Base-by-base conservation (phyloP, 352 stramenopile species). In the Achlya hypogyna region DNA sequence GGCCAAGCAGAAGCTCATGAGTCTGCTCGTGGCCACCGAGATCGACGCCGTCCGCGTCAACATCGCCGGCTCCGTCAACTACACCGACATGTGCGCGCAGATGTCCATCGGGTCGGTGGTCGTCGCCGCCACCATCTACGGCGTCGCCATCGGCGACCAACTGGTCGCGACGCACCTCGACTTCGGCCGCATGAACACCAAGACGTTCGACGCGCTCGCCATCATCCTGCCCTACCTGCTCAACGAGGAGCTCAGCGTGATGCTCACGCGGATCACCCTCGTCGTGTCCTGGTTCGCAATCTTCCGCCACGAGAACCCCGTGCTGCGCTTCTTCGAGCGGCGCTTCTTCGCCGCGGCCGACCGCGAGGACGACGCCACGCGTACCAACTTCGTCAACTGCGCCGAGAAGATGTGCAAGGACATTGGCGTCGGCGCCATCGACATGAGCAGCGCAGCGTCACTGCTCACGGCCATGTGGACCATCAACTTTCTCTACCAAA, bases 401-500 rank as follows among this genome's bases (percentile, higher is more conserved):
- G 60, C 60, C n/a, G 38, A 49, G 12, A 67, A n/a, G 18, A 67
- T 67, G 60, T 67, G 60, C 51, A 67, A 67, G 29, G 27, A 38
- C 60, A 67, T 67, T 27, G 60, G 60, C 22, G 60, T 67, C 51
- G 60, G 60, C 22, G 60, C 60, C 5, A 35, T 49, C 28, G 60
- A 67, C 35, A 67, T 67, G 60, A 67, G 38, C 16, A 49, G 60
- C 60, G 51, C 51, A 14, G 60, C 60, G 20, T 67, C 60, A 4
- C 22, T 49, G 22, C 51, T 67, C 28, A 67, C 60, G 29, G 60
- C 60, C 12, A 45, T 67, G 42, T 67, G 60, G 60, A 67, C 60
- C 5, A 67, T 67, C 32, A 58, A 58, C 34, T 67, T 67, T 51
- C 29, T 67, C 16, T 67, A 60, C 60, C 60, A 67, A 27, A 67